A percentile compares a stretch with the other conserved stretches of the same genome.
Conservation (phyloP, 1,284 basidiomycete species). For the Puccinia brachypodii region DNA sequence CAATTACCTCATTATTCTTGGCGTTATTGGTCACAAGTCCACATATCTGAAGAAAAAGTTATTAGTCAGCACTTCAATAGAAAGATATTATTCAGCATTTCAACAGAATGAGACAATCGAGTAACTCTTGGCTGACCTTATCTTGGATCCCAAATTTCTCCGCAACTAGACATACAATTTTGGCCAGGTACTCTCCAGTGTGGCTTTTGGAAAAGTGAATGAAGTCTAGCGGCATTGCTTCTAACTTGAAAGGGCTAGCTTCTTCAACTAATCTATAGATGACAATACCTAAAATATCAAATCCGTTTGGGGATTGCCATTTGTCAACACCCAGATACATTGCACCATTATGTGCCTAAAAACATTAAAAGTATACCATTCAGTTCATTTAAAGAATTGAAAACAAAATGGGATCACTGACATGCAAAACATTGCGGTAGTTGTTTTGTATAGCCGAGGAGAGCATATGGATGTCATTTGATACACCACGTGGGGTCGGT, state of each 20-base stretch:
- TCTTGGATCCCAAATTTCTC: too few species aligned
- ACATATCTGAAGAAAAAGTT: not conserved
- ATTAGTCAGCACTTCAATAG: not conserved
- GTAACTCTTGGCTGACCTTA: not conserved
- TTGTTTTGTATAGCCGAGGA: not conserved
- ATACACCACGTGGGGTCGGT: not conserved
- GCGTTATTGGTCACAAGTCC: not conserved
- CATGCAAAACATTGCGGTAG: not conserved
- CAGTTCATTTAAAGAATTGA: not conserved
- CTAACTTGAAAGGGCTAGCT: not conserved
- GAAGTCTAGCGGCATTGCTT: not conserved
- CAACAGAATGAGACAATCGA: not conserved
- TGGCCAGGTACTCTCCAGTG: not conserved
- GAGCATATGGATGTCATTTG: constrained; percentile 2
- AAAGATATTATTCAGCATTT: not conserved
- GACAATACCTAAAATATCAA: not conserved
- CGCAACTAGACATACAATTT: not conserved
- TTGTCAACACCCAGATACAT: not conserved
- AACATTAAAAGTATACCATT: not conserved
- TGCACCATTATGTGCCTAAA: not conserved
- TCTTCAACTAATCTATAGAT: not conserved
- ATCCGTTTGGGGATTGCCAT: constrained; percentile 1
- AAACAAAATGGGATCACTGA: not conserved
- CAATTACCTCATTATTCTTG: not conserved
- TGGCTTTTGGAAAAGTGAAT: not conserved